phyloP scores from a whole-genome alignment of 1,284 basidiomycete species.

The Trametes versicolor region DNA sequence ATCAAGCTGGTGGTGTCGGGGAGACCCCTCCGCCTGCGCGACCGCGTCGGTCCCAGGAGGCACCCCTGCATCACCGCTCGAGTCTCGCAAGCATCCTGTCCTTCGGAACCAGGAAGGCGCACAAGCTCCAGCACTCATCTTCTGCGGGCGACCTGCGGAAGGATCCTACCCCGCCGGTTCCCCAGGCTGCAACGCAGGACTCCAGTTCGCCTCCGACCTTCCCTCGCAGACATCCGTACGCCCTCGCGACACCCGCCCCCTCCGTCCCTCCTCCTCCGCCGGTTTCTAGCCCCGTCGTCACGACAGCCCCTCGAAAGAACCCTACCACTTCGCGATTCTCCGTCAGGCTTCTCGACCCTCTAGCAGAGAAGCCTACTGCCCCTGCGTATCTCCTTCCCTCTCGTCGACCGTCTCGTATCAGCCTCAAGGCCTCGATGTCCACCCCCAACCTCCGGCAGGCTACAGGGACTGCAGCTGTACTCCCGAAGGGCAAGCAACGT shows the following conservation, averaged over 20 bases:
- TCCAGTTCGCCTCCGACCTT: slow-evolving; percentile 28
- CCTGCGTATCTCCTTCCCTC: slow-evolving; percentile 40
- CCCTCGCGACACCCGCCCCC: slow-evolving; percentile 51
- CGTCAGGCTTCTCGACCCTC: slow-evolving; percentile 37
- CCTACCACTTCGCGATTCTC: slow-evolving; percentile 29
- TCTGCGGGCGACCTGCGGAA: slow-evolving; percentile 36
- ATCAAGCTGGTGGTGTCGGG: slow-evolving; percentile 63
- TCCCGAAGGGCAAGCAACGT: slow-evolving; percentile 59
- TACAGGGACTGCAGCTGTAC: slow-evolving; percentile 21
- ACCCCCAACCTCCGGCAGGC: slow-evolving; percentile 65
- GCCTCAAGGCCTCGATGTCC: slow-evolving; percentile 63
- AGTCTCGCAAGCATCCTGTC: slow-evolving; percentile 61
- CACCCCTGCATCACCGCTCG: slow-evolving; percentile 46
- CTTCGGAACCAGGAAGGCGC: slow-evolving; percentile 46
- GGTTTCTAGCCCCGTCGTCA: slow-evolving; percentile 33
- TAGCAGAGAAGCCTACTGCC: slow-evolving; percentile 27
- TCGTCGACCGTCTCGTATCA: slow-evolving; percentile 28
- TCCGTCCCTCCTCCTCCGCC: slow-evolving; percentile 27
- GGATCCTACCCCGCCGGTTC: slow-evolving; percentile 19
- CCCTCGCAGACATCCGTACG: slow-evolving; percentile 59
- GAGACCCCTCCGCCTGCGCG: slow-evolving; percentile 60
- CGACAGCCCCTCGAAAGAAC: slow-evolving; percentile 27
- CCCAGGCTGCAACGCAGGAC: slow-evolving; percentile 18
- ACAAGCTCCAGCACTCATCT: slow-evolving; percentile 40
- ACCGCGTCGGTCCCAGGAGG: slow-evolving; percentile 39